Conservation (phyloP, 495 filamentous ascomycete genomes). For the Neurospora sublineolata region DNA sequence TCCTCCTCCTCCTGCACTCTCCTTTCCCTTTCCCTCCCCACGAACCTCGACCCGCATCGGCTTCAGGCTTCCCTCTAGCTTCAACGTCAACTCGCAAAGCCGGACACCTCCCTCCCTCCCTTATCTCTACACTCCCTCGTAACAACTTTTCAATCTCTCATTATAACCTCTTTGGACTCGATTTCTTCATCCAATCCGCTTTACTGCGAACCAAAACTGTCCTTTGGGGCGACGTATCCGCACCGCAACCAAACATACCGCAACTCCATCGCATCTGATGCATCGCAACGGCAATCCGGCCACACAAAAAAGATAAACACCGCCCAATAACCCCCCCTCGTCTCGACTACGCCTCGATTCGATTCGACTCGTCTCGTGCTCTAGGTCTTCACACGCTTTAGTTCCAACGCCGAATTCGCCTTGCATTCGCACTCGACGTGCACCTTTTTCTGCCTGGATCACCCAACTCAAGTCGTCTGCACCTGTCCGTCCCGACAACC, state of each 20-base stretch:
- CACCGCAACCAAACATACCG: constrained; percentile 8
- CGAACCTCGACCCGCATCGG: background rate
- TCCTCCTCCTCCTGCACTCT: constrained; percentile 18
- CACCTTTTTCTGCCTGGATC: constrained; percentile 15
- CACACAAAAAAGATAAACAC: background rate
- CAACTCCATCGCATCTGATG: background rate
- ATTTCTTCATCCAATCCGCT: constrained; percentile 6
- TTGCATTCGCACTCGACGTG: constrained; percentile 41
- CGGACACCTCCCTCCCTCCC: constrained; percentile 8
- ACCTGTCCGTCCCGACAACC: background rate
- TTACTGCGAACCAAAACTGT: constrained; percentile 6
- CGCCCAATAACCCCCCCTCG: background rate
- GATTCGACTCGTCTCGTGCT: constrained; percentile 2
- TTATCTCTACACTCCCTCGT: constrained; percentile 23
- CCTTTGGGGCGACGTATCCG: constrained; percentile 18
- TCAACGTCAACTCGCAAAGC: constrained; percentile 1
- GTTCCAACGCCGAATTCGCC: background rate
- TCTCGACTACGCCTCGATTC: constrained; percentile 1
- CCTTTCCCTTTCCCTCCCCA: constrained; percentile 10
- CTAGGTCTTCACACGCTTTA: background rate
- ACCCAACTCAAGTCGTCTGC: background rate
- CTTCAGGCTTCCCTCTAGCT: constrained; percentile 11
- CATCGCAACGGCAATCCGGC: background rate
- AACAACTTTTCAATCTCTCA: constrained; percentile 22
- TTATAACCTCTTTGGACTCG: constrained; percentile 21